Base-by-base conservation (phyloP, 2,329 filamentous ascomycete genomes). In the Hymenoscyphus occultus region DNA sequence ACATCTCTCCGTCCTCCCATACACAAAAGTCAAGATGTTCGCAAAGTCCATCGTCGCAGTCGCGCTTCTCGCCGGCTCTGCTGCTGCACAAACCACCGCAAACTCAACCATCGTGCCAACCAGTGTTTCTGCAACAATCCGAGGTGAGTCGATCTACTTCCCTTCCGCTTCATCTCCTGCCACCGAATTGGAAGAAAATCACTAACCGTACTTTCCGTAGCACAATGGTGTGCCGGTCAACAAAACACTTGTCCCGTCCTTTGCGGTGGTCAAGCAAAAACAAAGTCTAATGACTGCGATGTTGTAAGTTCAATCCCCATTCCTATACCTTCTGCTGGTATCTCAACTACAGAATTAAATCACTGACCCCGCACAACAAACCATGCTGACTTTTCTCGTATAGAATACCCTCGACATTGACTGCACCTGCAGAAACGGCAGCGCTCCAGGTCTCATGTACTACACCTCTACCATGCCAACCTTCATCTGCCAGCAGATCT, bases 381-480 rank as follows among this genome's bases (percentile, higher is more conserved):
- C 45, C 39, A 59, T 63, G 56, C 67, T 64, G 64, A 69, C 61
- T 61, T 28, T 45, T 59, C 31, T 58, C 56, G 13, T 12, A 59
- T 45, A 63, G 61, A 22, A 42, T 58, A 78, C 79, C 19, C 80
- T 90, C 66, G 75, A 75, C 40, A 89, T 80, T 79, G 79, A 73
- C 64, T 90, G 87, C 77, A 78, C 78, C 60, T 90, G 87, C 80
- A 68, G 68, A 60, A 83, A 86, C 74, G 82, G 81, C 69, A 82
- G 80, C 54, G 74, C 75, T 7, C 85, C 85, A 70, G 81, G 86
- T 72, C 80, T 87, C 71, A 75, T 78, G 66, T 77, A 80, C 70
- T 90, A 87, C 77, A 71, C 76, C 62, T 78, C 84, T 76, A 86
- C 85, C 31, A 78, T 90, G 59, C 86, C 86, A 54, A 85, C 80